Evolutionary conservation across 202 grass and related monocot species (phyloP), one percentile per base, ranked within the genome.

Genomic region (Digitaria exilis): DNA sequence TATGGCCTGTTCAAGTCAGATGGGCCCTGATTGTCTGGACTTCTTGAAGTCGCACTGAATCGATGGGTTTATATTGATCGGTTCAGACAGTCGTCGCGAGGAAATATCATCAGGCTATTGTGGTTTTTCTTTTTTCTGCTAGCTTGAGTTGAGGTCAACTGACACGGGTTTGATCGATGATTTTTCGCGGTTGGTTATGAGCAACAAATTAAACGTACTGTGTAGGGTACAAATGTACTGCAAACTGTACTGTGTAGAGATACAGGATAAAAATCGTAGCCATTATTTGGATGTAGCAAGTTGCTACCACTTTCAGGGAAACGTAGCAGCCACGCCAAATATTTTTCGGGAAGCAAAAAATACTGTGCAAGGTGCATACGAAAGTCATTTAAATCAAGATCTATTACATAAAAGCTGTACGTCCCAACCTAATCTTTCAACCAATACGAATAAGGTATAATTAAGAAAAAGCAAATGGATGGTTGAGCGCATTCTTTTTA

Each of bases 1-100:
- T 79, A n/a, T 66, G 78, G 62, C 78, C 62, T 55, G 71, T 81
- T 87, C 85, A 81, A 87, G 16, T 54, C 3, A 22, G 64, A 32
- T 37, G 62, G 31, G 62, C 41, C 49, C 12, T 29, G 77, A 39
- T 28, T 21, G 7, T 34, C 32, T 48, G 8, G 24, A 34, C 26
- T 37, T 37, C 17, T 51, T 29, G 44, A 71, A 72, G 69, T 51
- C 41, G 14, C n/a, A 42, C n/a, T 1, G 17, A n/a, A 43, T 65
- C 11, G 35, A 34, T 43, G 70, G 51, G 44, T 29, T 25, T 30
- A 28, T n/a, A n/a, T n/a, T n/a, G n/a, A n/a, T 51, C 51, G n/a
- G 51, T 54, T 54, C 51, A 54, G 6, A 13, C n/a, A 0, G 52
- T 24, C 56, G 22, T 26, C 24, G 56, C 13, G 0, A 16, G 58